phyloP scores from a whole-genome alignment of 768 basidiomycete species.

The Galerina sulciceps region DNA sequence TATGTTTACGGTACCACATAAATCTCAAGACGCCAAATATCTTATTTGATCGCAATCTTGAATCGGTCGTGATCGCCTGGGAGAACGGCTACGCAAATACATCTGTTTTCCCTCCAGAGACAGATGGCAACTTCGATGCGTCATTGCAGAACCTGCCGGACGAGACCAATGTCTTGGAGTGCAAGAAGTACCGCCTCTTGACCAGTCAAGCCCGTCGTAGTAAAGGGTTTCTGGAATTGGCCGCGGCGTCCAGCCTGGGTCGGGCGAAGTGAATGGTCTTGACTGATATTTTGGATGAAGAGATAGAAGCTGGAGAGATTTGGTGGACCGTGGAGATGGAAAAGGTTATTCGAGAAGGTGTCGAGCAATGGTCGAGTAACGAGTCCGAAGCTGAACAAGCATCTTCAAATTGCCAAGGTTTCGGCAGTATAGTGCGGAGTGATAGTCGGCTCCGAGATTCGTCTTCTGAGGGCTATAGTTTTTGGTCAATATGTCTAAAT shows the following conservation, averaged over 20 bases:
- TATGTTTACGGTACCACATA: neutral
- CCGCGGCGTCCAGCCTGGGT: neutral
- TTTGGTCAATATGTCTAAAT: no score
- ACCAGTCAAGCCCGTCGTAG: neutral
- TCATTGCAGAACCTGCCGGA: neutral
- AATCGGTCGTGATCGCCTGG: neutral
- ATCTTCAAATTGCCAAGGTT: no score
- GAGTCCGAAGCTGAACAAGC: no score
- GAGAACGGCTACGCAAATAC: neutral
- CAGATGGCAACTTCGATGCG: neutral
- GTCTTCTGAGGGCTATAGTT: no score
- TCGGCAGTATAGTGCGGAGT: no score
- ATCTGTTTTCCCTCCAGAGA: neutral
- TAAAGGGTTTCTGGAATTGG: neutral
- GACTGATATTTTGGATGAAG: neutral
- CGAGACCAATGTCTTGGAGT: neutral
- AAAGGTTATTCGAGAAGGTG: neutral
- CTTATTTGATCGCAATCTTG: neutral
- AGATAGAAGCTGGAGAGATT: neutral
- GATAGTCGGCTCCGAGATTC: no score
- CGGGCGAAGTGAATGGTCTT: neutral
- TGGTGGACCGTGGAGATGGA: neutral
- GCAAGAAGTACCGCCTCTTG: neutral
- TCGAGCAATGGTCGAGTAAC: no score
- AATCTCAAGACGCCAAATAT: neutral